A percentile compares a stretch with the other conserved stretches of the same genome.
Evolutionary conservation across 495 filamentous ascomycete genomes (phyloP).

Genomic region (Venustampulla echinocandica): DNA sequence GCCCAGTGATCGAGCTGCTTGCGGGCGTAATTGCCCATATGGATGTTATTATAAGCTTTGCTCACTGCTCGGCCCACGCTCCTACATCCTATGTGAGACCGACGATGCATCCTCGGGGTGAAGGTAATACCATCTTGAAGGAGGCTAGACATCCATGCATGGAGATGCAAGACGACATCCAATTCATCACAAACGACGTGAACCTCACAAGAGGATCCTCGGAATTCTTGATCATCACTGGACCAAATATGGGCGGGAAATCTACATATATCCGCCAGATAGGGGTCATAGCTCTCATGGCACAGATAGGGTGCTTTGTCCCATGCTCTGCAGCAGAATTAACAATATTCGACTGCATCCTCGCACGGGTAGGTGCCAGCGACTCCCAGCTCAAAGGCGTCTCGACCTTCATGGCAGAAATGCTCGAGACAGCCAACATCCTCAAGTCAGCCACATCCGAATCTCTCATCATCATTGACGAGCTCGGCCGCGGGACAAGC

Average conservation of each 20-base stretch:
- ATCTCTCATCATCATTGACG: constrained; percentile 95
- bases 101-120: constrained; percentile 82
- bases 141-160: constrained; percentile 96
- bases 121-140: constrained; percentile 82
- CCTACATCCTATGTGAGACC: constrained; percentile 86
- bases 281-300: constrained; percentile 95
- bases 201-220: constrained; percentile 69
- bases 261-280: constrained; percentile 98
- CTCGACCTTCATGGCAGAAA: constrained; percentile 99
- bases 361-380: constrained; percentile 89
- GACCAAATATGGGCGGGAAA: constrained; percentile 98
- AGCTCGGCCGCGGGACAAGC: constrained; percentile 94
- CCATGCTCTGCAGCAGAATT: constrained; percentile 84
- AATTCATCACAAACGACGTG: constrained; percentile 98
- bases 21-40: constrained; percentile 86
- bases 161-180: constrained; percentile 98
- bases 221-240: constrained; percentile 94
- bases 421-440: constrained; percentile 98
- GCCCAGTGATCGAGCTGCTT: constrained; percentile 83
- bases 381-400: constrained; percentile 97
- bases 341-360: constrained; percentile 95
- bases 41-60: constrained; percentile 93
- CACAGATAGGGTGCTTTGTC: constrained; percentile 94
- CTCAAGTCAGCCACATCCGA: constrained; percentile 93
- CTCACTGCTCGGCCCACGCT: constrained; percentile 88